phyloP scores from a whole-genome alignment of 2,329 filamentous ascomycete species.

The Pyrenophora graminea region DNA sequence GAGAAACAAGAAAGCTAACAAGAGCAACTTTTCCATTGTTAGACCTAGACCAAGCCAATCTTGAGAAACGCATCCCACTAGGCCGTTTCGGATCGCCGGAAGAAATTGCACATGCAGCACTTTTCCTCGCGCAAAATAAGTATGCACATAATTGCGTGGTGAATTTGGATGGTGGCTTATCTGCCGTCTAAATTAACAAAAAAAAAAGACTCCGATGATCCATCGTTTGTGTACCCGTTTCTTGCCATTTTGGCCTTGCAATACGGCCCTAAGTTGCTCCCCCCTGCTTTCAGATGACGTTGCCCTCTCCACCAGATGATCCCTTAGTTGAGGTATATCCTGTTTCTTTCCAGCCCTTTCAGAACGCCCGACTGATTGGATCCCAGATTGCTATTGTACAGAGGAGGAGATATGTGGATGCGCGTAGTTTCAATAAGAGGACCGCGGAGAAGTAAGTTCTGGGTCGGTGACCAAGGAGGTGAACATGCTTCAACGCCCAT shows the following conservation, averaged over 20 bases:
- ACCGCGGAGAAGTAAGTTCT: too few relatives aligned
- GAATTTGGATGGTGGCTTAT: conserved; percentile 83
- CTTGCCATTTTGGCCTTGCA: conserved; percentile 4
- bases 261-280: neutral
- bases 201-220: neutral
- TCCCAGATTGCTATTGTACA: conserved; percentile 20
- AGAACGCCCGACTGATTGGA: conserved; percentile 16
- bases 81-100: conserved; percentile 67
- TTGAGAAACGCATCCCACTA: conserved; percentile 63
- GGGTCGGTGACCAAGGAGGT: neutral
- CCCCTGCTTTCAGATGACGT: neutral
- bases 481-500: neutral
- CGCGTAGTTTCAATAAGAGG: neutral
- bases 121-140: conserved; percentile 75
- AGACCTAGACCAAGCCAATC: conserved; percentile 41
- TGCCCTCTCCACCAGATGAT: conserved; percentile 3
- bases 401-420: conserved; percentile 10
- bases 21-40: conserved; percentile 36
- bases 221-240: neutral
- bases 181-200: conserved; percentile 54
- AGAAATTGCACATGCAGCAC: conserved; percentile 80
- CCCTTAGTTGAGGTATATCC: conserved; percentile 18
- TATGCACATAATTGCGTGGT: conserved; percentile 88
- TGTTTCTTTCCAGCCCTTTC: conserved; percentile 3
- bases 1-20: neutral